phyloP scores from a whole-genome alignment of 2,329 filamentous ascomycete genomes.

The Venturia pyrina region DNA sequence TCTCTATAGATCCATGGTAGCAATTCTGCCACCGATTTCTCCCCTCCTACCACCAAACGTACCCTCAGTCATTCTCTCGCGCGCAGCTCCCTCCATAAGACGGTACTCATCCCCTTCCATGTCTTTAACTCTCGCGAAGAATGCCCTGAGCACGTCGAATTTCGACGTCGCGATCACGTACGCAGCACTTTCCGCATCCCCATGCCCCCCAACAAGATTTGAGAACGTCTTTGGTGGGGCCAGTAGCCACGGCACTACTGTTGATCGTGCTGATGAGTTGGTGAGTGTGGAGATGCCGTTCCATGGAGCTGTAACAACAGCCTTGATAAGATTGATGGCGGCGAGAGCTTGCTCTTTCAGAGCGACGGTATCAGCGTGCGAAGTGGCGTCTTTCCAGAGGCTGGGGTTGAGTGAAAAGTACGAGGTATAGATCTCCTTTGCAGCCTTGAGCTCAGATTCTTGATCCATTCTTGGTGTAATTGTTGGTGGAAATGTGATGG shows the following conservation, averaged over 20 bases:
- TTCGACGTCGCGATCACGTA: constrained; percentile 49
- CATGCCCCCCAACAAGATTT: constrained; percentile 48
- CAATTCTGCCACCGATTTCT: constrained; percentile 34
- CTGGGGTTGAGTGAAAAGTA: constrained; percentile 41
- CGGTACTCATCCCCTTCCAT: constrained; percentile 19
- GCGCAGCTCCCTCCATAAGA: constrained; percentile 30
- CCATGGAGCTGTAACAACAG: constrained; percentile 48
- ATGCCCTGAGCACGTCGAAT: constrained; percentile 43
- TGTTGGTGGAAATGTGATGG: constrained; percentile 27
- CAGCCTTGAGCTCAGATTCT: constrained; percentile 18
- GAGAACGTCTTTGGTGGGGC: constrained; percentile 46
- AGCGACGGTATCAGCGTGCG: constrained; percentile 46
- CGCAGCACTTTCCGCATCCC: constrained; percentile 46
- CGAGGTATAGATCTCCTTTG: constrained; percentile 44
- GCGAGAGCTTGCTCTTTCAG: constrained; percentile 48
- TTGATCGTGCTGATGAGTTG: constrained; percentile 45
- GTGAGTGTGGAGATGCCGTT: constrained; percentile 34
- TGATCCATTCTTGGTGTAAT: constrained; percentile 13
- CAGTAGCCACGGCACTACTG: constrained; percentile 46
- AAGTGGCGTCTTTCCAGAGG: constrained; percentile 43
- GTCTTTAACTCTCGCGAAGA: constrained; percentile 35
- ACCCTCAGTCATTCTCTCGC: constrained; percentile 32
- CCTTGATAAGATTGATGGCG: constrained; percentile 41
- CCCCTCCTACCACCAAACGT: constrained; percentile 31
- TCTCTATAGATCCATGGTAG: constrained; percentile 32